Percentiles rank a stretch among this genome's conserved stretches.
Conservation (phyloP, 495 filamentous ascomycete genomes). For the Polyplosphaeria fusca region DNA sequence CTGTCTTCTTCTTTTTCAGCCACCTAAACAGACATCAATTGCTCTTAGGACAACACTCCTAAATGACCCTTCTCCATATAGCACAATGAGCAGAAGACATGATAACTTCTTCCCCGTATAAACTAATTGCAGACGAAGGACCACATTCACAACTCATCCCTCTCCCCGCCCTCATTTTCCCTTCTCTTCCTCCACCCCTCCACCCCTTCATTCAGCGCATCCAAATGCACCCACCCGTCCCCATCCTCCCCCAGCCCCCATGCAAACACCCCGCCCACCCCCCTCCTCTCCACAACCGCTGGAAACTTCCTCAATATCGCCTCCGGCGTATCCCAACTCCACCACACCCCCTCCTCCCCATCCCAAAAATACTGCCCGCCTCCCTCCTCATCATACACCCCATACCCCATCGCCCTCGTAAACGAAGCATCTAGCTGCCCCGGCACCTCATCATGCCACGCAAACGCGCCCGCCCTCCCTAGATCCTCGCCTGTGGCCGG, state of each 20-base stretch:
- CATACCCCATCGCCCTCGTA: conserved; percentile 50
- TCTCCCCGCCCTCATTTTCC: no score
- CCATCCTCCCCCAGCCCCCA: conserved; percentile 69
- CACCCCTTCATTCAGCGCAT: no score
- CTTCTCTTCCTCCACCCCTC: no score
- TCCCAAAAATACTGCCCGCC: conserved; percentile 74
- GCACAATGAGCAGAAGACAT: no score
- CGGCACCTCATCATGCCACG: conserved; percentile 54
- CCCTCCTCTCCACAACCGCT: conserved; percentile 54
- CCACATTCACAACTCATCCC: no score
- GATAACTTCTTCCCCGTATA: no score
- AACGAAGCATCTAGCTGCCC: conserved; percentile 47
- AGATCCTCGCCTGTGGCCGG: conserved; percentile 61
- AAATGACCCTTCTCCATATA: no score
- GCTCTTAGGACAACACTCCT: no score
- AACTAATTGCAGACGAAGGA: no score
- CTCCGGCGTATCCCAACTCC: conserved; percentile 68
- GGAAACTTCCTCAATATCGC: conserved; percentile 62
- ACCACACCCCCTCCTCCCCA: conserved; percentile 57
- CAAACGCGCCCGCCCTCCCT: conserved; percentile 61
- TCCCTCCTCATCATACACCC: conserved; percentile 54
- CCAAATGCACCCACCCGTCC: conserved; percentile 54
- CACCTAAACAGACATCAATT: no score
- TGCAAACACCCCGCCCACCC: conserved; percentile 47
- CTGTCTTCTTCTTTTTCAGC: no score